Conservation (phyloP, 1,284 basidiomycete species). For the Lignosus rhinocerotis region DNA sequence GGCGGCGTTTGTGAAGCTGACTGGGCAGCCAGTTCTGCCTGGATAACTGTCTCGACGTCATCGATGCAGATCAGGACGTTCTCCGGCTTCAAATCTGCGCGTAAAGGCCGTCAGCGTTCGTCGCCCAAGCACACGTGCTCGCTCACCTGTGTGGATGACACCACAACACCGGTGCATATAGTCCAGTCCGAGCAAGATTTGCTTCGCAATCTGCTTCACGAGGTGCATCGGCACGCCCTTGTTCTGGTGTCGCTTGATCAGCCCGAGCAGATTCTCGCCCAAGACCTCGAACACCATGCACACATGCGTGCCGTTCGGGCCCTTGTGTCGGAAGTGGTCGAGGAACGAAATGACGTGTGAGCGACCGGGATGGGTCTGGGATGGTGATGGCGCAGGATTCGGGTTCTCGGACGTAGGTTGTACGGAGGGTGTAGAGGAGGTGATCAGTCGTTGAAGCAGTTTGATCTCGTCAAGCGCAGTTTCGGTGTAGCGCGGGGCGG, state of each 20-base stretch:
- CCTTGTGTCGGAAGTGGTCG: conserved; percentile 96
- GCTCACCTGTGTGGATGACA: conserved; percentile 84
- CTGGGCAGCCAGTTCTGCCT: conserved; percentile 74
- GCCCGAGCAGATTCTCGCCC: conserved; percentile 95
- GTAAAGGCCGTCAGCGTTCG: background rate
- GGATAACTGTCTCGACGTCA: conserved; percentile 93
- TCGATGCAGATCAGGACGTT: conserved; percentile 98
- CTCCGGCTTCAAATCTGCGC: conserved; percentile 90
- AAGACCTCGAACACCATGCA: conserved; percentile 99
- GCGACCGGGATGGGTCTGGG: conserved; percentile 70
- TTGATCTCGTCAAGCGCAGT: conserved; percentile 99
- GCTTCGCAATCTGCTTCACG: conserved; percentile 97
- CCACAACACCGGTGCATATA: conserved; percentile 98
- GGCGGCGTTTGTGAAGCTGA: conserved; percentile 47
- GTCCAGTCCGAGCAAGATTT: conserved; percentile 92
- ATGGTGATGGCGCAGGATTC: conserved; percentile 65
- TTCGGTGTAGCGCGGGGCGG: conserved; percentile 95
- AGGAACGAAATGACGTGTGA: conserved; percentile 94
- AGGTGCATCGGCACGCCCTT: conserved; percentile 94
- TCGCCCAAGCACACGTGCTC: conserved; percentile 21
- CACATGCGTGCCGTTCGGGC: conserved; percentile 95
- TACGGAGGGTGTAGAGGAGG: conserved; percentile 74
- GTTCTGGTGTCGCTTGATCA: conserved; percentile 95
- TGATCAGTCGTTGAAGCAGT: conserved; percentile 92
- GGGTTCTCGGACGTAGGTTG: conserved; percentile 50